A percentile compares a stretch with the other conserved stretches of the same genome.
These are phyloP conservation scores for Tremellales sp. DNA, from an alignment of 1,284 basidiomycete genomes.

Conservation along the genomic window DNA sequence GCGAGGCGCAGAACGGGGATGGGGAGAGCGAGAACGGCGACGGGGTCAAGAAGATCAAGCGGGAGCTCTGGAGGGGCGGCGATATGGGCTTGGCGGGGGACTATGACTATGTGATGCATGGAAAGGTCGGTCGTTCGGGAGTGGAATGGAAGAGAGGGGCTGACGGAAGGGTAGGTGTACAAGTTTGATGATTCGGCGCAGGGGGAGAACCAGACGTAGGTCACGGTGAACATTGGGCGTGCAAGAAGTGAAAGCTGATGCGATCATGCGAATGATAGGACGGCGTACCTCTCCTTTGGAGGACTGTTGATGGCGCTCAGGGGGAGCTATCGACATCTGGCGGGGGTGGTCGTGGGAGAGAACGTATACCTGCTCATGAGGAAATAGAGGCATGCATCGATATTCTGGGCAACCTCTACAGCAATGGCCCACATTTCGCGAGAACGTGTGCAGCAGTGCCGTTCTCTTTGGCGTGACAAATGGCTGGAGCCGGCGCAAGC, in stretches of 20 bases:
- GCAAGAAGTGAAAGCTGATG: neutral
- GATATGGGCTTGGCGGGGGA: constrained; percentile 86
- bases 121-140: constrained; percentile 64
- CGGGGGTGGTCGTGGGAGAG: constrained; percentile 85
- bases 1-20: constrained; percentile 31
- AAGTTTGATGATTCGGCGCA: constrained; percentile 83
- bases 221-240: neutral
- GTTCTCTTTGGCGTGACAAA: neutral
- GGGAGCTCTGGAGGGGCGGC: constrained; percentile 73
- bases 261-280: constrained; percentile 53
- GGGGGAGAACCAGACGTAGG: constrained; percentile 51
- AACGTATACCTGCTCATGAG: constrained; percentile 87
- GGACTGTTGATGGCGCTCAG: constrained; percentile 94
- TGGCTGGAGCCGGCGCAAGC: neutral
- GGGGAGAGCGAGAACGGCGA: constrained; percentile 48
- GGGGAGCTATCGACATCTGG: constrained; percentile 89
- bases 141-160: neutral
- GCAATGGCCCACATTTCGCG: neutral
- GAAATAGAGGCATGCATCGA: constrained; percentile 53
- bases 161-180: constrained; percentile 65
- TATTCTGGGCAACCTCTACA: no score
- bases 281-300: constrained; percentile 92
- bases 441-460: neutral
- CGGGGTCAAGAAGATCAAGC: constrained; percentile 70
- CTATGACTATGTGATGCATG: constrained; percentile 99